A percentile compares a stretch with the other conserved stretches of the same genome.
Conservation (phyloP, 1,284 basidiomycete species). For the Spongispora temasekensis region DNA sequence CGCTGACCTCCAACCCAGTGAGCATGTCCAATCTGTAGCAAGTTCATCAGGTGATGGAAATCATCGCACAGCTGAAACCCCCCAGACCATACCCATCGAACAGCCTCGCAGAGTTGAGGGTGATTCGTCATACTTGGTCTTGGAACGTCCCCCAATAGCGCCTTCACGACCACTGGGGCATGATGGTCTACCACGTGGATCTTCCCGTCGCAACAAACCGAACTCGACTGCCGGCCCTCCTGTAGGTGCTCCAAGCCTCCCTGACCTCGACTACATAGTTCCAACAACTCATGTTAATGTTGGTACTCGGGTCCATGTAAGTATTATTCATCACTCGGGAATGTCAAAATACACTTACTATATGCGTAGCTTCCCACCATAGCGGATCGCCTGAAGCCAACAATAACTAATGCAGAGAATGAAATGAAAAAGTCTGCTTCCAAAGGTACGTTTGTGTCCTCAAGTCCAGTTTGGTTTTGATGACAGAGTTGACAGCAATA, state of each 20-base stretch:
- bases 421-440: slow-evolving; percentile 44
- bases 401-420: slow-evolving; percentile 40
- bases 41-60: background rate
- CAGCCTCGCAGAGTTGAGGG: slow-evolving; percentile 8
- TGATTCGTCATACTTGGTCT: slow-evolving; percentile 2
- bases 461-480: slow-evolving; percentile 3
- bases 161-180: slow-evolving; percentile 9
- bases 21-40: background rate
- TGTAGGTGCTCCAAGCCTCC: background rate
- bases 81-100: slow-evolving; percentile 11
- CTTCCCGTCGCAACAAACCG: slow-evolving; percentile 10
- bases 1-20: too few relatives aligned
- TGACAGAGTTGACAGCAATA: slow-evolving; percentile 37
- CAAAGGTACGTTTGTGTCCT: slow-evolving; percentile 31
- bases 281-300: too few relatives aligned
- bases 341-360: background rate
- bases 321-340: background rate
- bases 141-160: slow-evolving; percentile 3
- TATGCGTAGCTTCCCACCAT: slow-evolving; percentile 35
- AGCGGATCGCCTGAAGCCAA: slow-evolving; percentile 46
- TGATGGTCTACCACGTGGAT: slow-evolving; percentile 11
- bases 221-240: background rate
- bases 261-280: slow-evolving; percentile 32
- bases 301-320: slow-evolving; percentile 15
- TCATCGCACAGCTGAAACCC: background rate